Evolutionary conservation across 2,329 filamentous ascomycete genomes (phyloP), one percentile per base, ranked within the genome.

Genomic region (Trichophyton schoenleinii): DNA sequence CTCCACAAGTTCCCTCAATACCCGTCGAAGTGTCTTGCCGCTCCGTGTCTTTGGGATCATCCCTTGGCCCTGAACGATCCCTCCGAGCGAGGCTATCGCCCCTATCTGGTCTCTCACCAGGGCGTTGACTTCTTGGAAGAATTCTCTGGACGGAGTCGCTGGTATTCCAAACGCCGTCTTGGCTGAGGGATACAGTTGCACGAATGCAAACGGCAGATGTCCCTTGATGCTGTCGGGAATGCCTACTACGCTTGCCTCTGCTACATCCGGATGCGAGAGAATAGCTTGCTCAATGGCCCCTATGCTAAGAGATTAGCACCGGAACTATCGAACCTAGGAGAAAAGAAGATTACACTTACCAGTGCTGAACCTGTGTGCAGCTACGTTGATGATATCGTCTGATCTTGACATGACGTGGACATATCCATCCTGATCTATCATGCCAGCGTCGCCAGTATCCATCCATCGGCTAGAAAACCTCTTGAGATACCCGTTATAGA

Each of bases 371-470:
- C 91, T 83, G 76, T 96, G 91, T 3, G 91, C 91, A 46, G 91
- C 91, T n/a, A 96, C 91, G 70, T 96, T 96, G 70, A 96, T 91
- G 63, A 96, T 87, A 72, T 96, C 91, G 75, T 96, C 91, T 36
- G 80, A 80, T 60, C 83, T 73, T 2, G 79, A 78, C 81, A 86
- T 85, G 66, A 87, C 79, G 67, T 84, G 81, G 36, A 85, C 78
- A 66, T 84, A 84, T 3, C 82, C 83, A 46, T 92, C 86, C 13
- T 81, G 72, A 70, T 96, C 91, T 62, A 96, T 84, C 78, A 91
- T 85, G 0, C 92, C 91, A 0, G 90, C 87, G 71, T 97, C 91
- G 1, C 91, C 92, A 0, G 91, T 96, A 70, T 97, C 91, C 49
- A 96, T 74, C 89, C 89, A 96, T 67, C 82, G 82, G 0, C 90